Base-by-base conservation (phyloP, 1,284 basidiomycete genomes). In the Leccinum fallax region DNA sequence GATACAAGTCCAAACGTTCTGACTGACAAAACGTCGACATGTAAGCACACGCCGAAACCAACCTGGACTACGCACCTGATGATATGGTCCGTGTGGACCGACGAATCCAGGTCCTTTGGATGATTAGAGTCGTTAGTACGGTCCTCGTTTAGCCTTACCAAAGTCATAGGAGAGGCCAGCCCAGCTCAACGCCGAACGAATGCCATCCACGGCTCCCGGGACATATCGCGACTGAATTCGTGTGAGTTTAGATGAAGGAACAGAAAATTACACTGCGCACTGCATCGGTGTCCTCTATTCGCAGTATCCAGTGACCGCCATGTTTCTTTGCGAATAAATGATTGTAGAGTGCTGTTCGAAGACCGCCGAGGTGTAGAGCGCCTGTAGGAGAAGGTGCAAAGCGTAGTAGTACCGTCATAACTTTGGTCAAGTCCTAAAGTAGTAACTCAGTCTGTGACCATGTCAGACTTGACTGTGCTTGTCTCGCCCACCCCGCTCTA, bases 361-460 rank as follows among this genome's bases (percentile, higher is more conserved):
- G 85, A 0, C 97, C 97, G 2, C 97, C 97, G 1, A 99, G 87
- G 77, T 99, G 97, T 2, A 99, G 81, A 53, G 89, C 85, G 3
- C 97, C 97, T 0, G 97, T 99, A 0, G 97, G 97, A 0, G 97
- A 98, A 0, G 97, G 97, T 0, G 97, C 97, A 76, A 99, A 99
- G 7, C 97, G 89, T 8, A 99, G 74, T 10, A 92, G 74, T n/a
- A 81, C 62, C 1, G 63, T 49, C 66, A 70, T 65, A 9, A 30
- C 9, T 1, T 1, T 30, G 28, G 28, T 13, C 32, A 34, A 51
- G 48, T 51, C 24, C 15, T 21, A 26, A 51, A 24, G 24, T 43
- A 10, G 40, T 19, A 43, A 34, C 32, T 10, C 34, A 36, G 38
- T 40, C 38, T 16, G n/a, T n/a, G n/a, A n/a, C n/a, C 51, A 75